A percentile compares a stretch with the other conserved stretches of the same genome.
Evolutionary conservation across 2,329 filamentous ascomycete genomes (phyloP).

Genomic region (Chalara sp.): DNA sequence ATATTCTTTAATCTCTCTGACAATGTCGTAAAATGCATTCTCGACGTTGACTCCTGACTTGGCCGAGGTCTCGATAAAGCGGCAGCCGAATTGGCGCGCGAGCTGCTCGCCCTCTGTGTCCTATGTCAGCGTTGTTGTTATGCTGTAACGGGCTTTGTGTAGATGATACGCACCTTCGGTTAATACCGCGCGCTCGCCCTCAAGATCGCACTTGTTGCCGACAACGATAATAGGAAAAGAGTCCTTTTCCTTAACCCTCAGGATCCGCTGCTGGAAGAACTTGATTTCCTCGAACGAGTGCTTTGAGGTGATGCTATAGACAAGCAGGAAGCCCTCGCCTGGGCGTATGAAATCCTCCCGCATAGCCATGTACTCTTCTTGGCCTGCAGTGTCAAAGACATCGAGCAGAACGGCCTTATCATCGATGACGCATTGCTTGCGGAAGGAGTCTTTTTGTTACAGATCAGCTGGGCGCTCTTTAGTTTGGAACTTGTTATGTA

Average conservation of each 20-base stretch:
- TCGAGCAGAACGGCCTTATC: slow-evolving; percentile 94
- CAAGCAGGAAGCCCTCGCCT: slow-evolving; percentile 90
- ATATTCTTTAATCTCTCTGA: slow-evolving; percentile 72
- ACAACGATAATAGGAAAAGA: slow-evolving; percentile 98
- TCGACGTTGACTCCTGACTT: slow-evolving; percentile 97
- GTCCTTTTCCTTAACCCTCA: slow-evolving; percentile 97
- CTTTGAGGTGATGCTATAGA: slow-evolving; percentile 93
- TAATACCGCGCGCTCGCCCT: slow-evolving; percentile 79
- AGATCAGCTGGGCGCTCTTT: background rate
- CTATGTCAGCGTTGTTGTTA: background rate
- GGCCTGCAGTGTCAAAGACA: slow-evolving; percentile 91
- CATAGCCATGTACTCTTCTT: no score
- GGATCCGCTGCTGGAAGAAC: slow-evolving; percentile 95
- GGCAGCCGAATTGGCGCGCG: slow-evolving; percentile 81
- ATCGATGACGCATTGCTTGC: slow-evolving; percentile 93
- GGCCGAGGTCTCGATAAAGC: slow-evolving; percentile 96
- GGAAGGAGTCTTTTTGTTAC: background rate
- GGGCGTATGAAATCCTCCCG: slow-evolving; percentile 98
- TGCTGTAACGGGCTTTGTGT: background rate
- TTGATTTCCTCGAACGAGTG: slow-evolving; percentile 97
- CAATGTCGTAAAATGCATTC: slow-evolving; percentile 94
- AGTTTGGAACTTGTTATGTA: background rate
- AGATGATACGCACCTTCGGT: slow-evolving; percentile 21
- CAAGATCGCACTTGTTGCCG: slow-evolving; percentile 97
- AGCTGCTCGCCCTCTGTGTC: slow-evolving; percentile 75